Conservation (phyloP, 352 stramenopile genomes). For the Pythium diclinum region DNA sequence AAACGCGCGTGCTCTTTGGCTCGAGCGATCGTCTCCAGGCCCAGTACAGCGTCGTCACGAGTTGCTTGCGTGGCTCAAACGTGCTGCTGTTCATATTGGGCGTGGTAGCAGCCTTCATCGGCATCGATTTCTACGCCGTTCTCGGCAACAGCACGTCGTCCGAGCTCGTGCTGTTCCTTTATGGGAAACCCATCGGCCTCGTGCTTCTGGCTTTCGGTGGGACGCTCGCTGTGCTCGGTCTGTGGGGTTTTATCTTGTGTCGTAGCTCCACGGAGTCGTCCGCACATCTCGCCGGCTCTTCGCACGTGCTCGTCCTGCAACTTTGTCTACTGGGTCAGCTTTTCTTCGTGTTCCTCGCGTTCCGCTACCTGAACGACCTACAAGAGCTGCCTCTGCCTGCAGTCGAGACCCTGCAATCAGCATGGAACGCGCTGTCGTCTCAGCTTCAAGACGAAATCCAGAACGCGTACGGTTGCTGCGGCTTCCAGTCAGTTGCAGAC, state of each 20-base stretch:
- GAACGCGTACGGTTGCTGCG: slow-evolving; percentile 32
- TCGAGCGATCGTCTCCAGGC: slow-evolving; percentile 29
- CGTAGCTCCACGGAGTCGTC: slow-evolving; percentile 10
- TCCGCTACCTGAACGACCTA: slow-evolving; percentile 27
- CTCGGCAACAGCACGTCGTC: slow-evolving; percentile 32
- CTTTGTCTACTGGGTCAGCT: slow-evolving; percentile 18
- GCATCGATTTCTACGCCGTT: slow-evolving; percentile 34
- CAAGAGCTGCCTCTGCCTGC: slow-evolving; percentile 14
- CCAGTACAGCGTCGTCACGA: slow-evolving; percentile 38
- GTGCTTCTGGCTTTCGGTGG: slow-evolving; percentile 24
- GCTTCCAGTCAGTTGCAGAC: slow-evolving; percentile 27
- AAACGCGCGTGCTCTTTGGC: slow-evolving; percentile 42
- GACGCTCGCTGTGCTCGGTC: slow-evolving; percentile 8
- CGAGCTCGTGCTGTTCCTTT: slow-evolving; percentile 31
- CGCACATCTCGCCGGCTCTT: slow-evolving; percentile 6
- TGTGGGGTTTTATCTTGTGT: slow-evolving; percentile 10
- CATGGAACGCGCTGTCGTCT: slow-evolving; percentile 19
- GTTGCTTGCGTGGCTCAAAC: slow-evolving; percentile 36
- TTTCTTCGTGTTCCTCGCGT: slow-evolving; percentile 23
- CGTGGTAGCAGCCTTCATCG: slow-evolving; percentile 22
- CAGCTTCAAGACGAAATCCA: slow-evolving; percentile 29
- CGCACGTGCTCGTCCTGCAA: slow-evolving; percentile 15
- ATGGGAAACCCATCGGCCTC: slow-evolving; percentile 30
- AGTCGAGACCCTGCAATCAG: slow-evolving; percentile 7
- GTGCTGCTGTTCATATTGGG: slow-evolving; percentile 25